Evolutionary conservation across 2,329 filamentous ascomycete species (phyloP).

Genomic region (Teratosphaeria pseudoeucalypti): DNA sequence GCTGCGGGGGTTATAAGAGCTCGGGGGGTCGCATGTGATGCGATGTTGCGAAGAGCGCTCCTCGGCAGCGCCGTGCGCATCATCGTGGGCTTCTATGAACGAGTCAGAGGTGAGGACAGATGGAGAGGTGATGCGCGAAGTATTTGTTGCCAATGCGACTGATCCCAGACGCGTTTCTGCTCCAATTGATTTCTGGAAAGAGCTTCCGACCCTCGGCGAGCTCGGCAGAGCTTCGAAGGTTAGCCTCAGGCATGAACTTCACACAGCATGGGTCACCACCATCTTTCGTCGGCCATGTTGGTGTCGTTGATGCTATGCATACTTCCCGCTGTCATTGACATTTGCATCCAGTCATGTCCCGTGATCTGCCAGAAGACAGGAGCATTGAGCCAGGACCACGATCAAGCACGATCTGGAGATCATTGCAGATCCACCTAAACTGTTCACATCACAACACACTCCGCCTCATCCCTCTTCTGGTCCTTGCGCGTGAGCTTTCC

Average conservation of each 20-base stretch:
- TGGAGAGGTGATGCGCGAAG: background rate
- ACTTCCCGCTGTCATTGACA: background rate
- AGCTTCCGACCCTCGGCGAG: background rate
- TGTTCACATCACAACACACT: constrained; percentile 71
- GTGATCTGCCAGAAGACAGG: background rate
- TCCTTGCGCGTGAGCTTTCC: constrained; percentile 74
- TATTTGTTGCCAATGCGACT: background rate
- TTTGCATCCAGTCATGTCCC: background rate
- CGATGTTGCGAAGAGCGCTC: background rate
- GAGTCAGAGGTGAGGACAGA: background rate
- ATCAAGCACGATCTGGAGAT: too few relatives aligned
- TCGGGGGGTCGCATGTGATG: constrained; percentile 2
- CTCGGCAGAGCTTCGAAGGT: background rate
- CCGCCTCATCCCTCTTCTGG: constrained; percentile 75
- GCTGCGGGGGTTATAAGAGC: constrained; percentile 3
- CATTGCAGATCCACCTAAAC: background rate
- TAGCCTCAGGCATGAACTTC: background rate
- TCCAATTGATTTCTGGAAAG: background rate
- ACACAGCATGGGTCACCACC: background rate
- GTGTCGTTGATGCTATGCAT: background rate
- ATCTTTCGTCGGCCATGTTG: background rate
- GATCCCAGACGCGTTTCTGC: background rate
- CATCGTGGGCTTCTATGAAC: background rate
- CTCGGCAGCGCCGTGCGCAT: background rate
- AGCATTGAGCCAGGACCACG: background rate